Percentiles rank a stretch among this genome's conserved stretches.
Evolutionary conservation across 257 asterid species (phyloP).

Genomic region (Ballota nigra): DNA sequence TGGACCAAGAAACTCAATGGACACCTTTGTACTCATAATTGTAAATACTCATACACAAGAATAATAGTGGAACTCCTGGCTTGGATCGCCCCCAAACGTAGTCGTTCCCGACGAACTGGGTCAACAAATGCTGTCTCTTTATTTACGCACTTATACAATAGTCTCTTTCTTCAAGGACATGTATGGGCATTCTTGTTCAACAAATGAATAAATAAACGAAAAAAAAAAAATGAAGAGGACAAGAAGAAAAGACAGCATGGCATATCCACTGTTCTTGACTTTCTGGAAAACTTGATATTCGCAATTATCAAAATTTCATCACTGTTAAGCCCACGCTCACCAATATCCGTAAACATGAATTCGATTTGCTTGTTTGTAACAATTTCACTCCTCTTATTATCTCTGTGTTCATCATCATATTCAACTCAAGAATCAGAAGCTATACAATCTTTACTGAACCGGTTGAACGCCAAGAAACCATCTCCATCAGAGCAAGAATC

Average conservation of each 20-base stretch:
- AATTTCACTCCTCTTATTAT: slow-evolving; percentile 23
- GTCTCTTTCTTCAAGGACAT: too few relatives aligned
- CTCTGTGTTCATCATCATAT: slow-evolving; percentile 29
- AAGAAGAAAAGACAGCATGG: slow-evolving; percentile 9
- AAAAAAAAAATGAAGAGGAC: background rate
- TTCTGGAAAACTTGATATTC: background rate
- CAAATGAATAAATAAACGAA: too few relatives aligned
- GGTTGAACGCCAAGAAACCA: slow-evolving; percentile 50
- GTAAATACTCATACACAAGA: too few relatives aligned
- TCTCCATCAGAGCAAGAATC: slow-evolving; percentile 61
- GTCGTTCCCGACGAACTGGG: too few relatives aligned
- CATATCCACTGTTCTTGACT: slow-evolving; percentile 10
- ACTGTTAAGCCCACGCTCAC: background rate
- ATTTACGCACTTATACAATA: too few relatives aligned
- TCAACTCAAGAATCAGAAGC: slow-evolving; percentile 51
- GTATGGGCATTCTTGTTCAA: too few relatives aligned
- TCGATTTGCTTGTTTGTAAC: slow-evolving; percentile 23
- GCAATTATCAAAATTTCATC: background rate
- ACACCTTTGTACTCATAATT: too few relatives aligned
- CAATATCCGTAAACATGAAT: slow-evolving; percentile 27
- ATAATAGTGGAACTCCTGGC: too few relatives aligned
- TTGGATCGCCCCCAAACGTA: too few relatives aligned
- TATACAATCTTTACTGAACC: slow-evolving; percentile 46
- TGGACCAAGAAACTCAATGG: too few relatives aligned
- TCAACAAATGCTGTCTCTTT: too few relatives aligned